Evolutionary conservation across 495 filamentous ascomycete species (phyloP), one percentile per base, ranked within the genome.

Genomic region (Neurospora sp.): DNA sequence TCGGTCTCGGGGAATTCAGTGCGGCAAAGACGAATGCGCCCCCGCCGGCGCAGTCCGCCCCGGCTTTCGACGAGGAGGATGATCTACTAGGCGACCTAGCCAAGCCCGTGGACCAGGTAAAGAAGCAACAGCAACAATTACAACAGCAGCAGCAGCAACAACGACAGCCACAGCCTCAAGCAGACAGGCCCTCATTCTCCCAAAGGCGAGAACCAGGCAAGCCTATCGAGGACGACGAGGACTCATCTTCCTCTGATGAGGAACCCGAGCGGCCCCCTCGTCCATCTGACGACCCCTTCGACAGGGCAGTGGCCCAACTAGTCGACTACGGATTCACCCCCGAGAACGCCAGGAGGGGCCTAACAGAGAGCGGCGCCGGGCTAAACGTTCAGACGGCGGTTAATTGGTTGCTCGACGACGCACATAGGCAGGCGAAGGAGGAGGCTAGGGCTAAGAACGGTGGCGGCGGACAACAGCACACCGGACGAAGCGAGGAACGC

Each of bases 291-390:
- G 90, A 90, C 77, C 91, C 90, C 9, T 89, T 89, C 68, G 94
- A 97, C 78, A 88, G 87, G 70, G 93, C 94, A 4, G 87, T 98
- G 71, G 94, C 94, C 1, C 94, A 98, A 77, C 81, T 99, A 22
- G 90, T 98, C 10, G 95, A 98, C 75, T 98, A 98, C 90, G 96
- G 96, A 35, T 99, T 99, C 73, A 89, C 91, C 1, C 87, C 89
- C 0, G 91, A 96, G 61, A 94, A 93, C 72, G 89, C 96, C 31
- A 88, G 86, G 72, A 85, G 89, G 73, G 96, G 94, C 53, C 82
- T 99, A 8, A 86, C 87, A 14, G 90, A 92, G 78, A 98, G 92
- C 14, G 88, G 92, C 8, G 89, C 89, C 10, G 94, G 94, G 27
- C 82, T 90, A 0, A 89, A 98, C 80, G 88, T 98, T 22, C 93